These are phyloP conservation scores for Geotrichum fermentans DNA, from an alignment of 1,139 yeast species.

Conservation along the genomic window DNA sequence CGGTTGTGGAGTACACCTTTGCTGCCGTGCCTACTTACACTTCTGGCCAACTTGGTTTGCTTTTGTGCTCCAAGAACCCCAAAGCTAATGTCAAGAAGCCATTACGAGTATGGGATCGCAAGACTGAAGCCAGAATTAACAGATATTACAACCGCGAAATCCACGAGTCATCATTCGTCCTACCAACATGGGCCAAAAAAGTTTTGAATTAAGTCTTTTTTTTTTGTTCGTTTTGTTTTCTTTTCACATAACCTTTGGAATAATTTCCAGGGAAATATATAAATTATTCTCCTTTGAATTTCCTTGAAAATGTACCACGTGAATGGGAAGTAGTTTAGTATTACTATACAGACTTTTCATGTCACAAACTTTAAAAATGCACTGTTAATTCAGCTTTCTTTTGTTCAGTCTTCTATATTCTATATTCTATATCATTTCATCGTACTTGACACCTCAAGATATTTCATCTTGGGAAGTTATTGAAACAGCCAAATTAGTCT, in stretches of 20 bases:
- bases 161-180: conserved; percentile 79
- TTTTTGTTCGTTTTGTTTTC: background rate
- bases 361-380: no score
- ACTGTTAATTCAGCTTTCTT: no score
- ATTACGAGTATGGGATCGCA: conserved; percentile 57
- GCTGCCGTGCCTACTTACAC: conserved; percentile 92
- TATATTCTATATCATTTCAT: no score
- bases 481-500: conserved; percentile 2
- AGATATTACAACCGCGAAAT: conserved; percentile 74
- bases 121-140: conserved; percentile 60
- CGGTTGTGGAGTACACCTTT: conserved; percentile 81
- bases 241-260: no score
- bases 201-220: conserved; percentile 6
- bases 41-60: conserved; percentile 88
- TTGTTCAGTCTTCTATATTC: no score
- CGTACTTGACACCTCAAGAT: no score
- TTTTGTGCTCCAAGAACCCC: conserved; percentile 81
- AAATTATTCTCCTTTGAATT: no score
- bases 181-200: conserved; percentile 72
- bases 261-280: no score
- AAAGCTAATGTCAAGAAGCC: conserved; percentile 62
- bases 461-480: no score
- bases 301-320: background rate
- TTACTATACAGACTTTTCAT: no score
- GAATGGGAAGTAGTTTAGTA: no score